A percentile compares a stretch with the other conserved stretches of the same genome.
Evolutionary conservation across 345 rosid species (phyloP).

Genomic region (Syzygium jambos): DNA sequence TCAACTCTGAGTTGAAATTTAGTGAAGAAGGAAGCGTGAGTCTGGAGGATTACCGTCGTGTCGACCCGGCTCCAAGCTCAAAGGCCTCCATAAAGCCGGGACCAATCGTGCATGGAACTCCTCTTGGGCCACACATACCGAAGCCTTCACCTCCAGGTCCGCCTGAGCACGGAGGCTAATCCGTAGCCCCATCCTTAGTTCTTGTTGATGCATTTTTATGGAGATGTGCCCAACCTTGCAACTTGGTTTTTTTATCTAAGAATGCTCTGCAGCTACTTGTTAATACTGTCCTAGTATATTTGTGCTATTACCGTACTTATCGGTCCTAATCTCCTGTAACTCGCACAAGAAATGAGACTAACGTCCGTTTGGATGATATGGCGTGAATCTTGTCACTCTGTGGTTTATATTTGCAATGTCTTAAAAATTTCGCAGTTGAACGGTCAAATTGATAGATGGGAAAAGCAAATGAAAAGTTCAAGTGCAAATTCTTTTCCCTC

Average conservation of each 20-base stretch:
- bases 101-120: slow-evolving; percentile 9
- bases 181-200: neutral
- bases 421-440: neutral
- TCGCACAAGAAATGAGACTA: too few relatives aligned
- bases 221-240: neutral
- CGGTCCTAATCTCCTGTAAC: neutral
- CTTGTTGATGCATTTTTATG: neutral
- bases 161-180: neutral
- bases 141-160: slow-evolving; percentile 8
- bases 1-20: neutral
- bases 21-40: neutral
- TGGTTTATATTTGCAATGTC: neutral
- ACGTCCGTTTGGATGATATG: neutral
- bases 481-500: neutral
- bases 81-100: slow-evolving; percentile 4
- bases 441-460: neutral
- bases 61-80: slow-evolving; percentile 7
- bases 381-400: neutral
- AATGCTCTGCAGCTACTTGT: neutral
- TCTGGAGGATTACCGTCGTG: slow-evolving; percentile 4
- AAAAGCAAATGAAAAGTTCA: neutral
- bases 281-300: neutral
- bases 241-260: neutral
- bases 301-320: neutral
- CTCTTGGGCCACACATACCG: slow-evolving; percentile 6